Conservation (phyloP, 768 basidiomycete species). For the Podaxis sp. region DNA sequence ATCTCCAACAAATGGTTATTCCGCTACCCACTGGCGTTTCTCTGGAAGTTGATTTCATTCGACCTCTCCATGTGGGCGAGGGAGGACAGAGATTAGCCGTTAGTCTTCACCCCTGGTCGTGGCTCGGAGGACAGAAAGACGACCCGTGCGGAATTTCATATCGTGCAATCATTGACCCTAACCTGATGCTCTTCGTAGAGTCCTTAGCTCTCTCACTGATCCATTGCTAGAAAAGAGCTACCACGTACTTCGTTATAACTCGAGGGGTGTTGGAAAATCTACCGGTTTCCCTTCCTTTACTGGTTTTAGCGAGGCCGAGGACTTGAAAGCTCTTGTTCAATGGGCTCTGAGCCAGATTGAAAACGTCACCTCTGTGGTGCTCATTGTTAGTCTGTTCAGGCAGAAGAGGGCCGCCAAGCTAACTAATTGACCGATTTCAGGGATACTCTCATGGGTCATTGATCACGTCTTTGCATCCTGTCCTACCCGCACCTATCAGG, state of each 20-base stretch:
- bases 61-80: constrained; percentile 23
- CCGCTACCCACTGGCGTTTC: constrained; percentile 38
- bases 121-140: constrained; percentile 74
- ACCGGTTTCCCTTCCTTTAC: constrained; percentile 74
- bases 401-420: neutral
- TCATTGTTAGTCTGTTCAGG: constrained; percentile 49
- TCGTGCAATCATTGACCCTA: neutral
- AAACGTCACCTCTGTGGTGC: constrained; percentile 48
- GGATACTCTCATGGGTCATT: constrained; percentile 85
- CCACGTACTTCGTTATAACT: constrained; percentile 71
- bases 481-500: constrained; percentile 46
- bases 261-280: constrained; percentile 75
- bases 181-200: constrained; percentile 34
- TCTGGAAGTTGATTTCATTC: constrained; percentile 40
- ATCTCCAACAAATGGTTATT: neutral
- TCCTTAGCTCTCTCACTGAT: constrained; percentile 40
- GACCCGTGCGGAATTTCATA: constrained; percentile 59
- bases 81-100: constrained; percentile 52
- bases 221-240: constrained; percentile 46
- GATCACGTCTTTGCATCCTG: constrained; percentile 64
- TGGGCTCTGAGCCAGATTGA: constrained; percentile 48
- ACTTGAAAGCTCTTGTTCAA: constrained; percentile 61
- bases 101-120: constrained; percentile 86
- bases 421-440: constrained; percentile 33
- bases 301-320: constrained; percentile 67